Evolutionary conservation across 2,329 filamentous ascomycete species (phyloP).

Genomic region (Penicillium sp.): DNA sequence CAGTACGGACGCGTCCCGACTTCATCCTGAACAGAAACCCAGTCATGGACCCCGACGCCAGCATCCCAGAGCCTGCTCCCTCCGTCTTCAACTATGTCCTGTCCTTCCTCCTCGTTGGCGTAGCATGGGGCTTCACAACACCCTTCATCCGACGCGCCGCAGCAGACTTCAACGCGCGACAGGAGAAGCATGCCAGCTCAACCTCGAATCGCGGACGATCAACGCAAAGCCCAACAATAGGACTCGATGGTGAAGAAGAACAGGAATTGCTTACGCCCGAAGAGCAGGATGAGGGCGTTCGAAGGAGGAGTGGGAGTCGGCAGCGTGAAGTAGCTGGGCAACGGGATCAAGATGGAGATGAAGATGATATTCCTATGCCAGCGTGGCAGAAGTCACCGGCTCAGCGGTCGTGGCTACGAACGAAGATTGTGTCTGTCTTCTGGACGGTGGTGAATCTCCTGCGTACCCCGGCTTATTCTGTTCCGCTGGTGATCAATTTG

Average conservation of each 20-base stretch:
- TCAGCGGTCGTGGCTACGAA: conserved; percentile 53
- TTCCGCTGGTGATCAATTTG: conserved; percentile 79
- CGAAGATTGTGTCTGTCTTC: conserved; percentile 59
- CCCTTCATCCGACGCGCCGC: conserved; percentile 87
- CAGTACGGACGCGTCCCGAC: too few relatives aligned
- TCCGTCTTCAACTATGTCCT: conserved; percentile 71
- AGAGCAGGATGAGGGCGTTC: conserved; percentile 7
- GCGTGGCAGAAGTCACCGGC: conserved; percentile 23
- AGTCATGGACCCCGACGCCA: conserved; percentile 32
- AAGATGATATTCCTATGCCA: conserved; percentile 25
- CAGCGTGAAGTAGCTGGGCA: conserved; percentile 42
- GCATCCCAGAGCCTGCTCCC: conserved; percentile 24
- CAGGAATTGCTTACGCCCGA: conserved; percentile 15
- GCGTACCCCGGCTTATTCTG: conserved; percentile 72
- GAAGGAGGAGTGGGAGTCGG: conserved; percentile 14
- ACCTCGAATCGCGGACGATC: conserved; percentile 5
- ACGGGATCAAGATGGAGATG: conserved; percentile 32
- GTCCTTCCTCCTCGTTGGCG: conserved; percentile 82
- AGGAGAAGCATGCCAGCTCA: conserved; percentile 24
- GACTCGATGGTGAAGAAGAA: conserved; percentile 6
- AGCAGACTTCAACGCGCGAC: conserved; percentile 62
- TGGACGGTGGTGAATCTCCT: conserved; percentile 75
- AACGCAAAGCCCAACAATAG: not conserved
- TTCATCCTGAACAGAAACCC: not conserved
- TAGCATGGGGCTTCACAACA: conserved; percentile 90